Evolutionary conservation across 305 asterid species (phyloP).

Genomic region (Fraxinus velutina): DNA sequence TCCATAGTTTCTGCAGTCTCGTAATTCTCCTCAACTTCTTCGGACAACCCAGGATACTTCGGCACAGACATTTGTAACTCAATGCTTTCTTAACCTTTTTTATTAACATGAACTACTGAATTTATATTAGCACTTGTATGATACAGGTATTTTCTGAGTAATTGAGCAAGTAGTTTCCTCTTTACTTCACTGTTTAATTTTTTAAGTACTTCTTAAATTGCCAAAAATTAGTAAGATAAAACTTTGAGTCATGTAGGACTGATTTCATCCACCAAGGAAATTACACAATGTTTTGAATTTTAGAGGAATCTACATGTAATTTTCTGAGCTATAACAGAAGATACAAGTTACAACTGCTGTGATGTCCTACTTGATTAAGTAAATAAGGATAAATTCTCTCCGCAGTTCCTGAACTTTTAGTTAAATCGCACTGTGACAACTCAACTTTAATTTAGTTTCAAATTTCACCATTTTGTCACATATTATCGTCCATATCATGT

Average conservation of each 20-base stretch:
- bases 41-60: conserved; percentile 29
- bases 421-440: neutral
- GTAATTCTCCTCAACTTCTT: conserved; percentile 28
- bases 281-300: neutral
- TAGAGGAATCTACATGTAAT: conserved; percentile 13
- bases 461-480: neutral
- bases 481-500: neutral
- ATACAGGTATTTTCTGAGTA: neutral
- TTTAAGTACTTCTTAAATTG: neutral
- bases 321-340: neutral
- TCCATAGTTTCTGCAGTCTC: conserved; percentile 41
- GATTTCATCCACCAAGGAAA: neutral
- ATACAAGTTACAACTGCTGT: neutral
- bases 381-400: neutral
- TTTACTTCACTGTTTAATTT: neutral
- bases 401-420: neutral
- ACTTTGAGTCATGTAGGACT: neutral
- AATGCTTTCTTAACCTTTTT: neutral
- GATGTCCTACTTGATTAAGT: neutral
- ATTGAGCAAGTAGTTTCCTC: conserved; percentile 29
- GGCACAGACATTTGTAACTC: conserved; percentile 32
- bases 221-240: neutral
- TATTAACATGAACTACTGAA: neutral
- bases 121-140: neutral
- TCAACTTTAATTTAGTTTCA: neutral